A percentile compares a stretch with the other conserved stretches of the same genome.
Conservation (phyloP, 257 asterid species). For the Solanum pennellii region DNA sequence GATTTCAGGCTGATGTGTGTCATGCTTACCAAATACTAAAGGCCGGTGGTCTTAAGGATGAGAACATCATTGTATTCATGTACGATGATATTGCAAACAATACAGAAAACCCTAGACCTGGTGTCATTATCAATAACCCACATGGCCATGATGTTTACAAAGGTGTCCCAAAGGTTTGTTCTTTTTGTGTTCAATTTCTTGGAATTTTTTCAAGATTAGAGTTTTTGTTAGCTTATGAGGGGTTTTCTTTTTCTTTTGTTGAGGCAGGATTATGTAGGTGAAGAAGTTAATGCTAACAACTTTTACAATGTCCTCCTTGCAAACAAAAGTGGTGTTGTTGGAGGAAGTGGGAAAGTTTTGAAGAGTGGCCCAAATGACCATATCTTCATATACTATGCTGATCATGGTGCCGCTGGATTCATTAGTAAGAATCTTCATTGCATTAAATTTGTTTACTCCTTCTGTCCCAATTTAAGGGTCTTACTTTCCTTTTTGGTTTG, state of each 20-base stretch:
- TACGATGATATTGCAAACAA: conserved; percentile 79
- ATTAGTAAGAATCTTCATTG: conserved; percentile 38
- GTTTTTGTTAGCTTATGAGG: not conserved
- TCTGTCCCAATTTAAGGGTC: too few species aligned
- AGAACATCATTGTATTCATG: conserved; percentile 77
- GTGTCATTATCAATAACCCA: conserved; percentile 79
- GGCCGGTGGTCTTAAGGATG: conserved; percentile 81
- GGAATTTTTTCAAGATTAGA: not conserved
- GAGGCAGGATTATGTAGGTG: conserved; percentile 71
- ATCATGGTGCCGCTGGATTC: conserved; percentile 96
- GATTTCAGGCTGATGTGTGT: conserved; percentile 71
- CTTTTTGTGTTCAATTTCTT: not conserved
- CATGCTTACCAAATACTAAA: conserved; percentile 87
- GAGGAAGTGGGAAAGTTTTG: conserved; percentile 93
- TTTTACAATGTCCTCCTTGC: conserved; percentile 72
- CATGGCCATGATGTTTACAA: conserved; percentile 68
- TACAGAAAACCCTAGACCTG: conserved; percentile 71
- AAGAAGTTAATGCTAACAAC: conserved; percentile 57
- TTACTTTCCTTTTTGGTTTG: too few species aligned
- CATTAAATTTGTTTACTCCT: too few species aligned
- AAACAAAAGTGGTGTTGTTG: conserved; percentile 52
- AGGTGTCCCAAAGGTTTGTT: conserved; percentile 86
- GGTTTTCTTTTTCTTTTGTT: not conserved
- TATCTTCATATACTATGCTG: conserved; percentile 71
- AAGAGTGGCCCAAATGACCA: conserved; percentile 87